Conservation (phyloP, 768 basidiomycete genomes). For the Cystobasidium onofrii region DNA sequence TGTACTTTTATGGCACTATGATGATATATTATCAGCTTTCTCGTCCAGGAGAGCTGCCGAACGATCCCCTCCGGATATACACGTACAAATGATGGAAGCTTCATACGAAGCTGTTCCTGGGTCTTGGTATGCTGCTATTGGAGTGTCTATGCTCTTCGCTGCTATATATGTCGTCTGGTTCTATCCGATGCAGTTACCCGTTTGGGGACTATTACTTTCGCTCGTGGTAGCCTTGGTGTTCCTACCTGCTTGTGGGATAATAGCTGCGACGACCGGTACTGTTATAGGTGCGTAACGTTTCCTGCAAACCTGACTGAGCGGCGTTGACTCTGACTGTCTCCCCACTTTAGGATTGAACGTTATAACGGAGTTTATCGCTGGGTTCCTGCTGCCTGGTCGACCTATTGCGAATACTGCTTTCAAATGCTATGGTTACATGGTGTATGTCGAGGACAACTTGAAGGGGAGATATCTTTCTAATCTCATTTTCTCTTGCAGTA, state of each 20-base stretch:
- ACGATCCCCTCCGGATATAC: slow-evolving; percentile 31
- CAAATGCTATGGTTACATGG: slow-evolving; percentile 43
- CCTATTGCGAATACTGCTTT: slow-evolving; percentile 43
- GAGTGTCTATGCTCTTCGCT: slow-evolving; percentile 32
- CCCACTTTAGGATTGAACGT: slow-evolving; percentile 44
- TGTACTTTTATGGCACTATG: slow-evolving; percentile 40
- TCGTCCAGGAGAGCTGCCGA: neutral
- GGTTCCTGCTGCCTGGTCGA: slow-evolving; percentile 41
- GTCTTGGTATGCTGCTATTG: slow-evolving; percentile 36
- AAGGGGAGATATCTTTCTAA: neutral
- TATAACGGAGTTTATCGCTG: slow-evolving; percentile 44
- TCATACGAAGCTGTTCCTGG: slow-evolving; percentile 28
- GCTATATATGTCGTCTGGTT: slow-evolving; percentile 33
- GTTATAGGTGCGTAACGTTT: slow-evolving; percentile 29
- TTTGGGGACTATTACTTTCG: slow-evolving; percentile 42
- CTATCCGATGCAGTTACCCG: slow-evolving; percentile 42
- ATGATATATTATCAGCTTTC: slow-evolving; percentile 39
- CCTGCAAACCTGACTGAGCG: too few relatives aligned
- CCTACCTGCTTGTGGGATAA: slow-evolving; percentile 33
- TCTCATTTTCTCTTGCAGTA: neutral
- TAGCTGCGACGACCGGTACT: slow-evolving; percentile 31
- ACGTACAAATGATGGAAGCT: slow-evolving; percentile 30
- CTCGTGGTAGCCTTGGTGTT: slow-evolving; percentile 40
- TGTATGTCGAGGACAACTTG: neutral
- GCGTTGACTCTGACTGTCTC: too few relatives aligned